Conservation (phyloP, 73 alveolate genomes). For the Breviolum minutum region DNA sequence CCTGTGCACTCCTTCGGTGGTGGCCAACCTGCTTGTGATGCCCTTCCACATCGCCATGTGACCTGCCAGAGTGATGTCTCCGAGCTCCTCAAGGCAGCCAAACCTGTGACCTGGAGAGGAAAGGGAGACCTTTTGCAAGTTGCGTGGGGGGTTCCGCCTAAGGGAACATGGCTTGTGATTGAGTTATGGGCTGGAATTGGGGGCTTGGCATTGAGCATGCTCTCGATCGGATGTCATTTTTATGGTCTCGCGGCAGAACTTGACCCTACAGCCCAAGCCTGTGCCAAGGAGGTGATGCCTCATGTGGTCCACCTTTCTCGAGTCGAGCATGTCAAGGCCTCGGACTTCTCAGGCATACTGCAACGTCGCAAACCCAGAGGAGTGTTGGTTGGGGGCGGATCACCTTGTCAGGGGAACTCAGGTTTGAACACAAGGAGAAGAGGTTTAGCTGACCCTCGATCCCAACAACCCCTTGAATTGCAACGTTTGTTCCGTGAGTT, state of each 20-base stretch:
- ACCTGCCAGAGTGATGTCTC: background rate
- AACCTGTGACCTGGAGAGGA: slow-evolving; percentile 19
- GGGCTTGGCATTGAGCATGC: background rate
- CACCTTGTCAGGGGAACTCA: no score
- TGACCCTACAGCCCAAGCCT: background rate
- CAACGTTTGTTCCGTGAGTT: no score
- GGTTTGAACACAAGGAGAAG: no score
- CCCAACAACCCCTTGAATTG: no score
- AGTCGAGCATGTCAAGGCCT: background rate
- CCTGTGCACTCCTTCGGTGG: no score
- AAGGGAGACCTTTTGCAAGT: background rate
- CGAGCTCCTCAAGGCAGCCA: background rate
- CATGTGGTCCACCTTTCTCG: background rate
- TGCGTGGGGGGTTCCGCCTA: background rate
- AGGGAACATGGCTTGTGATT: background rate
- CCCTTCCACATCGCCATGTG: background rate
- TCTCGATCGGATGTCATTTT: background rate
- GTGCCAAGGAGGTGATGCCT: background rate
- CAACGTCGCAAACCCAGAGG: background rate
- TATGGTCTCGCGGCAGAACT: background rate
- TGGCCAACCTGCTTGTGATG: background rate
- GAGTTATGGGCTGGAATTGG: background rate
- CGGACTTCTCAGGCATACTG: background rate
- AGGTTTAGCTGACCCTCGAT: no score
- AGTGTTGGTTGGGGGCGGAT: background rate